These are phyloP conservation scores for Skeletonema menzelii DNA, from an alignment of 108 stramenopile species.

Conservation along the genomic window DNA sequence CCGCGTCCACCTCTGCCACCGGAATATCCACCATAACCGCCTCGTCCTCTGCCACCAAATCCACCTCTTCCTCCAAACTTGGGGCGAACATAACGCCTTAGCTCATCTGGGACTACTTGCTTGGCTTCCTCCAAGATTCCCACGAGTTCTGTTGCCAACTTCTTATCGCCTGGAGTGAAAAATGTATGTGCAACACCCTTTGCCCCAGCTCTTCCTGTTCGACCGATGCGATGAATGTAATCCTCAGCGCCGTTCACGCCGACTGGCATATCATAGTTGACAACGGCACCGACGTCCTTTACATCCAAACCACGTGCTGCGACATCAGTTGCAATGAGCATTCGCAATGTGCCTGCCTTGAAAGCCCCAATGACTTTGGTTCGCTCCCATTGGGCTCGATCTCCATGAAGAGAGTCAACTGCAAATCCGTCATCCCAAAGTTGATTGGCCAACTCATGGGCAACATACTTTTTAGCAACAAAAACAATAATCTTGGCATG, in stretches of 20 bases:
- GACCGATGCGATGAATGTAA: conserved; percentile 94
- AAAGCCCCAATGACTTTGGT: conserved; percentile 95
- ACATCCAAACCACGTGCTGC: conserved; percentile 98
- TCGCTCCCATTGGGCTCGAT: conserved; percentile 95
- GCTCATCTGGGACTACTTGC: conserved; percentile 79
- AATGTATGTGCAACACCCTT: conserved; percentile 92
- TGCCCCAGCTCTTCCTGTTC: conserved; percentile 93
- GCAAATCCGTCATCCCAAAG: conserved; percentile 93
- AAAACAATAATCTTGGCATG: conserved; percentile 90
- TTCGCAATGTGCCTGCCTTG: conserved; percentile 81
- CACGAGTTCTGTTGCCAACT: conserved; percentile 81
- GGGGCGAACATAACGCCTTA: conserved; percentile 76
- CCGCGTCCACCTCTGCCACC: conserved; percentile 68
- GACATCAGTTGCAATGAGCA: conserved; percentile 98
- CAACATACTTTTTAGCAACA: conserved; percentile 86
- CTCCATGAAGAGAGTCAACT: conserved; percentile 97
- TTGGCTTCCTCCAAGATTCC: conserved; percentile 82
- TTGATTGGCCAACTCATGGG: conserved; percentile 84
- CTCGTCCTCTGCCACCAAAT: conserved; percentile 48
- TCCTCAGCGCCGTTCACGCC: conserved; percentile 90
- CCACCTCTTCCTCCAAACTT: conserved; percentile 64
- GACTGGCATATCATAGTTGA: conserved; percentile 97
- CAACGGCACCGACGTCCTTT: conserved; percentile 95
- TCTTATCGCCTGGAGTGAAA: conserved; percentile 85
- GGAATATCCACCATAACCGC: conserved; percentile 47